These are phyloP conservation scores for Cornus florida DNA, from an alignment of 148 eudicot genomes.

Conservation along the genomic window DNA sequence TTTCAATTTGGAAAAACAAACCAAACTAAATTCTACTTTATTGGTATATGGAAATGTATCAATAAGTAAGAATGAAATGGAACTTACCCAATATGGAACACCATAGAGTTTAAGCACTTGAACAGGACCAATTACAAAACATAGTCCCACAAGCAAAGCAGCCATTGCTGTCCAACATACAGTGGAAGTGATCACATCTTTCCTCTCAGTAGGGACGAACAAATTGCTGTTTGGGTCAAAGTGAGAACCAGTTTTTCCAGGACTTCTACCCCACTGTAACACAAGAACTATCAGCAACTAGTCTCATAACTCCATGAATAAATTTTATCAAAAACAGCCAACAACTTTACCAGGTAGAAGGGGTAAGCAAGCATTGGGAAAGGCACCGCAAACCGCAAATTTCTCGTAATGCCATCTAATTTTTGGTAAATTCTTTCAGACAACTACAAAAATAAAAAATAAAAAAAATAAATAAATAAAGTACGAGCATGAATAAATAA, in stretches of 20 bases:
- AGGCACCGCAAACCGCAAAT: constrained; percentile 29
- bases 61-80: not conserved
- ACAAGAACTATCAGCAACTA: not conserved
- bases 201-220: constrained; percentile 30
- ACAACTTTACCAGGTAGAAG: constrained; percentile 31
- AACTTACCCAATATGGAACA: constrained; percentile 35
- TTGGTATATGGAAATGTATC: not conserved
- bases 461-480: not conserved
- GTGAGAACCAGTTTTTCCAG: constrained; percentile 46
- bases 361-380: constrained; percentile 47
- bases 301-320: not conserved
- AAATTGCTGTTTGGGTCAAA: constrained; percentile 37
- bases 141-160: constrained; percentile 22
- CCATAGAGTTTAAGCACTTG: constrained; percentile 40
- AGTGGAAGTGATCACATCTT: constrained; percentile 36
- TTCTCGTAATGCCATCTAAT: constrained; percentile 22
- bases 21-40: not conserved
- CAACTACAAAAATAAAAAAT: constrained; percentile 17
- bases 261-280: constrained; percentile 29
- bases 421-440: constrained; percentile 27
- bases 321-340: not conserved
- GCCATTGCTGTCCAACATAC: constrained; percentile 41
- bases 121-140: constrained; percentile 28
- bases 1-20: not conserved
- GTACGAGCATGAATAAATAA: not conserved